phyloP scores from a whole-genome alignment of 257 asterid species.

The Lithospermum erythrorhizon region DNA sequence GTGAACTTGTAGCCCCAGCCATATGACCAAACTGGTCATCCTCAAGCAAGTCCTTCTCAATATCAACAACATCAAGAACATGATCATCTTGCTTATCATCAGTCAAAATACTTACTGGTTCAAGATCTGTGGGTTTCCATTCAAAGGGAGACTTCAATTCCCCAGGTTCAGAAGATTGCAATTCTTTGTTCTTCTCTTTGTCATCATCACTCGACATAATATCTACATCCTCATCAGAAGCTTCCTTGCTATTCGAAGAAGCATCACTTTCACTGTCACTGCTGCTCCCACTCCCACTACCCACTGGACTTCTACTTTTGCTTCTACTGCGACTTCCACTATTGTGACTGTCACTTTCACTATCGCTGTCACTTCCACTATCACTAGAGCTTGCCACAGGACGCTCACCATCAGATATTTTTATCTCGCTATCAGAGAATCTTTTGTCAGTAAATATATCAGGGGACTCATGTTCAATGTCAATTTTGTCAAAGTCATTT shows the following conservation, averaged over 20 bases:
- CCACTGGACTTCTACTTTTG: conserved; percentile 44
- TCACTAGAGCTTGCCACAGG: conserved; percentile 56
- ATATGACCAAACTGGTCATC: conserved; percentile 24
- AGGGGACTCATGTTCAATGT: conserved; percentile 36
- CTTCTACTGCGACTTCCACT: conserved; percentile 50
- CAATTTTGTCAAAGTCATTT: conserved; percentile 30
- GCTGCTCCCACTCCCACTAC: conserved; percentile 64
- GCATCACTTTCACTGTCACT: conserved; percentile 84
- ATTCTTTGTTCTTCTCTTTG: conserved; percentile 36
- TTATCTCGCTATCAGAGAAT: conserved; percentile 31
- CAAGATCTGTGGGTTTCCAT: conserved; percentile 36
- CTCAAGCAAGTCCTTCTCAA: conserved; percentile 51
- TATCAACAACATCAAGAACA: conserved; percentile 42
- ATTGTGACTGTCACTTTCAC: conserved; percentile 46
- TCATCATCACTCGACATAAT: conserved; percentile 70
- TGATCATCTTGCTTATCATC: conserved; percentile 41
- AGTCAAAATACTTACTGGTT: conserved; percentile 34
- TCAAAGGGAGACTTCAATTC: conserved; percentile 33
- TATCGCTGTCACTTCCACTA: conserved; percentile 53
- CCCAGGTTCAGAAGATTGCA: conserved; percentile 36
- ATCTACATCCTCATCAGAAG: conserved; percentile 89
- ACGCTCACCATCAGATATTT: conserved; percentile 35
- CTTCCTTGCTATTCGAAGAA: conserved; percentile 78
- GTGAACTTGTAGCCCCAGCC: conserved; percentile 24
- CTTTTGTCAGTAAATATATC: conserved; percentile 39